Evolutionary conservation across 768 basidiomycete genomes (phyloP).

Genomic region (Vararia minispora): DNA sequence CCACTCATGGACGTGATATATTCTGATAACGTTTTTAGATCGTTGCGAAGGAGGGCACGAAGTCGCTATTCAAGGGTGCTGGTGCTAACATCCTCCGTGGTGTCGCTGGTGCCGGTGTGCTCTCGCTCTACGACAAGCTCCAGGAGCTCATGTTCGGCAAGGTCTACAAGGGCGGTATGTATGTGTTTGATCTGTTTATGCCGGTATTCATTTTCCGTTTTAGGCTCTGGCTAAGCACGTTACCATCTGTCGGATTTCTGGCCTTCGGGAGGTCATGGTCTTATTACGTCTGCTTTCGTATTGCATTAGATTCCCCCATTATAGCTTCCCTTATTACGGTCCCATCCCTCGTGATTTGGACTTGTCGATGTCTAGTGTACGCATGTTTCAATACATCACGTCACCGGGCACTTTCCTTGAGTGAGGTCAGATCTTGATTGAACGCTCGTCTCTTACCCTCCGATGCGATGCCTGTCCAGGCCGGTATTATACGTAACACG

Average conservation of each 20-base stretch:
- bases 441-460: too few relatives aligned
- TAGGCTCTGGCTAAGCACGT: conserved; percentile 32
- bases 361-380: conserved; percentile 9
- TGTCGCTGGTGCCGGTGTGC: conserved; percentile 99
- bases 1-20: too few relatives aligned
- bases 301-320: conserved; percentile 24
- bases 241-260: conserved; percentile 14
- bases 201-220: not conserved
- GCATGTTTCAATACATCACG: conserved; percentile 9
- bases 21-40: conserved; percentile 29
- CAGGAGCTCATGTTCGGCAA: conserved; percentile 96
- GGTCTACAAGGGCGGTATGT: conserved; percentile 92
- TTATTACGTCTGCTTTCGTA: conserved; percentile 21
- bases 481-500: too few relatives aligned
- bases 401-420: too few relatives aligned
- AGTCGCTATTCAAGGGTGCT: conserved; percentile 98
- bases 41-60: conserved; percentile 87
- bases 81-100: conserved; percentile 90
- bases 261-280: conserved; percentile 13
- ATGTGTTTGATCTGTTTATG: not conserved
- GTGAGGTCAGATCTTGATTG: too few relatives aligned
- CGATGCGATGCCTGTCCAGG: too few relatives aligned
- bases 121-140: conserved; percentile 98
- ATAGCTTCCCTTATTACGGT: conserved; percentile 18
- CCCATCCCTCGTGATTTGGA: conserved; percentile 13